Base-by-base conservation (phyloP, 352 stramenopile species). In the Sclerospora graminicola region DNA sequence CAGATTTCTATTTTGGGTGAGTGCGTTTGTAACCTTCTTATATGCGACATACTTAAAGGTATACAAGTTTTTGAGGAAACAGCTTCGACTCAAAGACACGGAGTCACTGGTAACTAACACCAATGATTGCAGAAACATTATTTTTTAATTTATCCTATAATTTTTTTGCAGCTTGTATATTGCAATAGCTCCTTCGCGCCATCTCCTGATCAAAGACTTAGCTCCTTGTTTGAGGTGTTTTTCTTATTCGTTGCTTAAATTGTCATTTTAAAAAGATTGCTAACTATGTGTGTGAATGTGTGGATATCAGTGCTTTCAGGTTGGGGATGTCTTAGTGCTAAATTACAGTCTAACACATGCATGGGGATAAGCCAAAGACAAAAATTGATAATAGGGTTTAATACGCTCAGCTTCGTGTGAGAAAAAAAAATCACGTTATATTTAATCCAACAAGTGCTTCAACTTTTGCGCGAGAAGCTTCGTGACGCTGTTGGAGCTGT, bases 101-200 rank as follows among this genome's bases (percentile, higher is more conserved):
- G 80, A 87, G 23, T 69, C 80, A 2, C 54, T 91, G 45, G 80
- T 91, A 44, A 44, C 2, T 13, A 43, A 9, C 11, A 30, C n/a
- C 5, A 18, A 15, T 18, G 26, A n/a, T n/a, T n/a, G n/a, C n/a
- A n/a, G n/a, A n/a, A n/a, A n/a, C n/a, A n/a, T 7, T 35, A 8
- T 15, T 13, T 35, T 35, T 9, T 5, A 2, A 7, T 13, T 35
- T 19, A 18, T 19, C 30, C 7, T 35, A 13, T 19, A 6, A 18
- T 8, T 19, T 14, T 34, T 18, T 0, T 54, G 29, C 47, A 91
- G 80, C 88, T 91, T 63, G 74, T 91, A 31, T 91, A 89, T 51
- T 91, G 80, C 68, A 91, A 91, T 51, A 87, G 74, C 52, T 84
- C 80, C 23, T 91, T 91, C 45, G 77, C 80, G 13, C 80, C 80